These are phyloP conservation scores for Podospora didyma DNA, from an alignment of 495 filamentous ascomycete species.

Conservation along the genomic window DNA sequence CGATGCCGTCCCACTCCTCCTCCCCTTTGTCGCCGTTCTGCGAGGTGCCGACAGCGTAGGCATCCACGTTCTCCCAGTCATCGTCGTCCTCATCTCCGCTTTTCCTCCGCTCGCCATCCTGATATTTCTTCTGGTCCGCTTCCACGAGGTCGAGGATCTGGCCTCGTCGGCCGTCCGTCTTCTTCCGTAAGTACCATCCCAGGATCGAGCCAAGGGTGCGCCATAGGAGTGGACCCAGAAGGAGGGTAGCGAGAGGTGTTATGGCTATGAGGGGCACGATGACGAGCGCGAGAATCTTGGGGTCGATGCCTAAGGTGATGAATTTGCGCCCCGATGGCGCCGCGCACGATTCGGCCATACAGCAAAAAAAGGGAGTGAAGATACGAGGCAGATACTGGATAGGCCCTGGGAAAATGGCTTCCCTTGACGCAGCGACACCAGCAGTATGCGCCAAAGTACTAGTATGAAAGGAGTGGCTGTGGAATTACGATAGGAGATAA, in stretches of 20 bases:
- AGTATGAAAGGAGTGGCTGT: too few relatives aligned
- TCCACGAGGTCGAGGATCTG: conserved; percentile 58
- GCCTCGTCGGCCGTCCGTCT: conserved; percentile 59
- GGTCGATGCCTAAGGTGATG: conserved; percentile 17
- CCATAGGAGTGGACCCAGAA: conserved; percentile 32
- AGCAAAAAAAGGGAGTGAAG: too few relatives aligned
- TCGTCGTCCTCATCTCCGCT: conserved; percentile 62
- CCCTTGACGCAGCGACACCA: too few relatives aligned
- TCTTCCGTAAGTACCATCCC: conserved; percentile 64
- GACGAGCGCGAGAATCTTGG: conserved; percentile 14
- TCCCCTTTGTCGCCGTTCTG: conserved; percentile 50
- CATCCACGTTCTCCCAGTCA: conserved; percentile 73
- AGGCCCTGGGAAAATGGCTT: too few relatives aligned
- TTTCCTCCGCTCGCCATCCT: conserved; percentile 24
- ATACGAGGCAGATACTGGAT: too few relatives aligned
- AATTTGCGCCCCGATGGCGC: conserved; percentile 7
- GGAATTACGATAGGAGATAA: too few relatives aligned
- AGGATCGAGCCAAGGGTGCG: conserved; percentile 40
- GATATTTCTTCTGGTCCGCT: conserved; percentile 54
- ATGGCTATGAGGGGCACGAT: conserved; percentile 17
- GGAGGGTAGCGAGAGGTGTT: conserved; percentile 26
- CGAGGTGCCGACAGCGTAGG: conserved; percentile 45
- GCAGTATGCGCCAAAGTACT: too few relatives aligned
- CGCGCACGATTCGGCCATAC: conserved; percentile 4
- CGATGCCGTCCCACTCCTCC: conserved; percentile 71